Conservation (phyloP, 2,329 filamentous ascomycete species). For the Sarocladium brachiariae region DNA sequence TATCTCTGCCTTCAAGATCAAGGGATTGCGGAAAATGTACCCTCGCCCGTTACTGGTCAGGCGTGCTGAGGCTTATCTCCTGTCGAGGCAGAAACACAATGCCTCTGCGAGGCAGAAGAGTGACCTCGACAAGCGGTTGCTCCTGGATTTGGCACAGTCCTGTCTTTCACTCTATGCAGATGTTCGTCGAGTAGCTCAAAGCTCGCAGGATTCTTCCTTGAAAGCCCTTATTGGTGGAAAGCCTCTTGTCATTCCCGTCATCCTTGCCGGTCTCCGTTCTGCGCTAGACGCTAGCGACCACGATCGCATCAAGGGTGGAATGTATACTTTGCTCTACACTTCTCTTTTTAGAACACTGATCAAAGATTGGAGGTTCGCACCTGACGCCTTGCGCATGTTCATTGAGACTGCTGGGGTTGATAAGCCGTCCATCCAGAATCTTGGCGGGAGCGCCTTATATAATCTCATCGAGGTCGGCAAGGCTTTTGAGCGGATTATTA, state of each 20-base stretch:
- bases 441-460: conserved; percentile 75
- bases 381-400: conserved; percentile 81
- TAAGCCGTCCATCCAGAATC: conserved; percentile 87
- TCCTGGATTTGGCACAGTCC: conserved; percentile 84
- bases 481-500: conserved; percentile 76
- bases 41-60: conserved; percentile 87
- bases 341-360: conserved; percentile 81
- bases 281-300: conserved; percentile 76
- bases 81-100: conserved; percentile 91
- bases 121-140: conserved; percentile 76
- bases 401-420: conserved; percentile 86
- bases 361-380: conserved; percentile 91
- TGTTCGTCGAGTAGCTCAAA: conserved; percentile 88
- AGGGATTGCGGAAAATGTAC: conserved; percentile 84
- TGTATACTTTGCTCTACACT: conserved; percentile 86
- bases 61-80: conserved; percentile 87
- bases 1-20: conserved; percentile 88
- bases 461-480: conserved; percentile 89
- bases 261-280: conserved; percentile 70
- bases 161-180: conserved; percentile 90
- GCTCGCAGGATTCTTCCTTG: conserved; percentile 84
- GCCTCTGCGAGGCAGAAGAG: conserved; percentile 81
- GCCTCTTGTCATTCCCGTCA: conserved; percentile 80
- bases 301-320: conserved; percentile 86
- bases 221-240: conserved; percentile 86